These are phyloP conservation scores for Solanum virginianum DNA, from an alignment of 257 asterid genomes.

Conservation along the genomic window DNA sequence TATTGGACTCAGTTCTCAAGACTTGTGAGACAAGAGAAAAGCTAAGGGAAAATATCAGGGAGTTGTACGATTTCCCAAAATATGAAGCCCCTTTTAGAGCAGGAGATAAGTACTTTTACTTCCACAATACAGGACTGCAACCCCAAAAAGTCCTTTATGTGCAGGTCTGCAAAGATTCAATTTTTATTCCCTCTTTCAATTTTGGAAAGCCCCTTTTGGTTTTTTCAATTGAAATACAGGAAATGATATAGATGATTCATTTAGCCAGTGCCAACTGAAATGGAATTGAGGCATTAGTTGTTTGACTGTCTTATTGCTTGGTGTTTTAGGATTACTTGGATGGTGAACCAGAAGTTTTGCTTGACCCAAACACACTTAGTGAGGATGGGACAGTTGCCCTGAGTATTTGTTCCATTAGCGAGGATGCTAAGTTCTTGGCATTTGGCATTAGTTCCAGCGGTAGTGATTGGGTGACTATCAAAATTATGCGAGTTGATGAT, in stretches of 20 bases:
- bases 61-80: conserved; percentile 65
- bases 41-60: conserved; percentile 47
- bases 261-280: not conserved
- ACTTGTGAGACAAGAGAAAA: conserved; percentile 67
- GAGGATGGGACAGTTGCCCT: conserved; percentile 85
- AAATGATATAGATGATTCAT: not conserved
- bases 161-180: conserved; percentile 38
- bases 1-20: conserved; percentile 66
- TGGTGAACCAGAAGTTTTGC: conserved; percentile 65
- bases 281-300: not conserved
- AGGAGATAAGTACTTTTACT: conserved; percentile 78
- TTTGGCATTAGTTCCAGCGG: conserved; percentile 84
- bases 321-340: conserved; percentile 58
- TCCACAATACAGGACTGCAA: conserved; percentile 87
- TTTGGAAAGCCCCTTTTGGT: not conserved
- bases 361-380: conserved; percentile 79
- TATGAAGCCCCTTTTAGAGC: conserved; percentile 83
- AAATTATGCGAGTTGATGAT: conserved; percentile 60
- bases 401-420: conserved; percentile 46
- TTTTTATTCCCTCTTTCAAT: not conserved
- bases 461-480: conserved; percentile 90
- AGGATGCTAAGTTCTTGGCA: conserved; percentile 81
- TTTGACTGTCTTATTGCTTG: not conserved
- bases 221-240: not conserved
- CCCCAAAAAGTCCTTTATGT: conserved; percentile 81